These are phyloP conservation scores for Trichoderma cornu-damae DNA, from an alignment of 2,329 filamentous ascomycete genomes.

Conservation along the genomic window DNA sequence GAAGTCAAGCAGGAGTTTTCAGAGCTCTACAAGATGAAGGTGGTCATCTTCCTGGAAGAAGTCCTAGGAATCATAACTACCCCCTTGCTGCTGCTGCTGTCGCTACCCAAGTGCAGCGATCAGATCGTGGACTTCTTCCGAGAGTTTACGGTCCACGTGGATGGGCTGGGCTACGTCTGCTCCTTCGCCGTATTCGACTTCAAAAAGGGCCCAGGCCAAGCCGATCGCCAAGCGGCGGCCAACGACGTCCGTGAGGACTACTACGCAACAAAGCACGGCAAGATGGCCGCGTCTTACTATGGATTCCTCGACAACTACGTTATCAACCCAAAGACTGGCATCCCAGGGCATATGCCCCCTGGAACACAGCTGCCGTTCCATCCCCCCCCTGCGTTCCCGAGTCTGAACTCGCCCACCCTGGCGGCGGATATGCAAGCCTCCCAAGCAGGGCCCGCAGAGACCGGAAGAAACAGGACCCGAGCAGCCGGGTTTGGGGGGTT, in stretches of 20 bases:
- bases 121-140: slow-evolving; percentile 96
- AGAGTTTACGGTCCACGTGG: slow-evolving; percentile 94
- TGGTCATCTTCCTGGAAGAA: slow-evolving; percentile 88
- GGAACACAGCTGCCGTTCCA: slow-evolving; percentile 57
- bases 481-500: slow-evolving; percentile 30
- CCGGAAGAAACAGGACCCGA: slow-evolving; percentile 42
- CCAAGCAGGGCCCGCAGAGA: slow-evolving; percentile 37
- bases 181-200: slow-evolving; percentile 98
- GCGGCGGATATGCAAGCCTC: slow-evolving; percentile 53
- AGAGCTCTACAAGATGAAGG: slow-evolving; percentile 83
- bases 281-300: slow-evolving; percentile 96
- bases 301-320: slow-evolving; percentile 92
- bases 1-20: slow-evolving; percentile 91
- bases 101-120: slow-evolving; percentile 81
- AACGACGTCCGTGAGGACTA: slow-evolving; percentile 83
- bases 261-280: slow-evolving; percentile 90
- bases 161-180: slow-evolving; percentile 92
- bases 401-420: slow-evolving; percentile 58
- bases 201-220: slow-evolving; percentile 64
- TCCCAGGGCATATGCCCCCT: slow-evolving; percentile 55
- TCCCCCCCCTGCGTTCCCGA: slow-evolving; percentile 69
- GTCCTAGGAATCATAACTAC: slow-evolving; percentile 88
- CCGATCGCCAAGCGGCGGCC: slow-evolving; percentile 34
- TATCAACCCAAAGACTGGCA: slow-evolving; percentile 63
- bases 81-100: slow-evolving; percentile 81